Percentiles rank a stretch among this genome's conserved stretches.
Conservation (phyloP, 1,139 yeast genomes). For the Geotrichum cucujoidarum region DNA sequence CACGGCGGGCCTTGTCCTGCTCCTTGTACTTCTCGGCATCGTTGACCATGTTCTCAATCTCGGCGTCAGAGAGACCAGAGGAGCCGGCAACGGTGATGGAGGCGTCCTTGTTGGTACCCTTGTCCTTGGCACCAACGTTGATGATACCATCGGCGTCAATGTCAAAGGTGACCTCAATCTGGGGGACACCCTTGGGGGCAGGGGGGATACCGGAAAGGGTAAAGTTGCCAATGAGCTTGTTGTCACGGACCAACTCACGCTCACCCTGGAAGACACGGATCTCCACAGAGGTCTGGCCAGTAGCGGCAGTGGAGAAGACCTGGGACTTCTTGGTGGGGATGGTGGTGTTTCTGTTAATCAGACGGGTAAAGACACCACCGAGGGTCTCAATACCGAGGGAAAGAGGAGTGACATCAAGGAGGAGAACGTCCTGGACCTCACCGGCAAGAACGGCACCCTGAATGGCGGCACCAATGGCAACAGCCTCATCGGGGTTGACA, state of each 20-base stretch:
- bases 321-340: constrained; percentile 97
- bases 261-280: constrained; percentile 99
- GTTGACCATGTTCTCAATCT: constrained; percentile 96
- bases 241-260: constrained; percentile 97
- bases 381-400: constrained; percentile 97
- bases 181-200: constrained; percentile 99
- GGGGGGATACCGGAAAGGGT: constrained; percentile 92
- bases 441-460: constrained; percentile 99
- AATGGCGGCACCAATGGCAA: constrained; percentile 99
- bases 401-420: constrained; percentile 95
- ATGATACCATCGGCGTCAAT: constrained; percentile 98
- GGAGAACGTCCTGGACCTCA: constrained; percentile 92
- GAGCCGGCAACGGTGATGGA: constrained; percentile 98
- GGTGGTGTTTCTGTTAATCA: constrained; percentile 96
- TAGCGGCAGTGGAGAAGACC: constrained; percentile 96
- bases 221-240: constrained; percentile 97
- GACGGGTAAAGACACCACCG: constrained; percentile 98
- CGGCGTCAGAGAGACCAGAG: constrained; percentile 92
- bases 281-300: constrained; percentile 98
- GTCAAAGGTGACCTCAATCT: constrained; percentile 96
- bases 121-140: constrained; percentile 97
- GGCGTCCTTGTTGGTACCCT: constrained; percentile 97
- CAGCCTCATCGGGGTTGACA: constrained; percentile 99
- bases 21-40: constrained; percentile 98
- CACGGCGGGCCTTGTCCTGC: constrained; percentile 91